These are phyloP conservation scores for Fusarium tricinctum DNA, from an alignment of 2,329 filamentous ascomycete genomes.

Conservation along the genomic window DNA sequence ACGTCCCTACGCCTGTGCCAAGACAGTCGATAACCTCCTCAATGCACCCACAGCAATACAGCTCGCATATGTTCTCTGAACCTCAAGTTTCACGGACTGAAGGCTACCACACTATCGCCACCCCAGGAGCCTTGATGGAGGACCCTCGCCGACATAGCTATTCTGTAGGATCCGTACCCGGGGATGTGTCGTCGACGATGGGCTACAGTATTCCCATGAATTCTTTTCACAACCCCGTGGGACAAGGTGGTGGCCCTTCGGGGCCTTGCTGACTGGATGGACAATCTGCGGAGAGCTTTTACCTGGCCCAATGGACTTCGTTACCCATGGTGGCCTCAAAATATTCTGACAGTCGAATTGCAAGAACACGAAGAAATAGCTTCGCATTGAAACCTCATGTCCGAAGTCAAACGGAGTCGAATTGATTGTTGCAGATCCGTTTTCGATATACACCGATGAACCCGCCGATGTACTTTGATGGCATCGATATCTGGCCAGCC, in stretches of 20 bases:
- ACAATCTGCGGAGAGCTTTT: slow-evolving; percentile 21
- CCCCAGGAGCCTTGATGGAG: slow-evolving; percentile 44
- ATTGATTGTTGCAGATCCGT: not conserved
- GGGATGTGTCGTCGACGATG: slow-evolving; percentile 43
- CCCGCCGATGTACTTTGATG: not conserved
- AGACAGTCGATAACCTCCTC: slow-evolving; percentile 44
- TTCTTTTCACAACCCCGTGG: slow-evolving; percentile 40
- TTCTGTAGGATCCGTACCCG: slow-evolving; percentile 40
- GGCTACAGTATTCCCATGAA: slow-evolving; percentile 48
- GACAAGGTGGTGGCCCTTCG: slow-evolving; percentile 37
- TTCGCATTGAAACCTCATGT: not conserved
- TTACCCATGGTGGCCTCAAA: slow-evolving; percentile 10
- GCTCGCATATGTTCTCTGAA: slow-evolving; percentile 40
- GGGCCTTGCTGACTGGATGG: slow-evolving; percentile 45
- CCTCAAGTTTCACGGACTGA: slow-evolving; percentile 43
- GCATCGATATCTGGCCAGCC: not conserved
- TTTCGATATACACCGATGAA: slow-evolving; percentile 2
- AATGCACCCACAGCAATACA: slow-evolving; percentile 45
- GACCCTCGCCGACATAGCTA: slow-evolving; percentile 48
- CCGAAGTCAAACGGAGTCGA: not conserved
- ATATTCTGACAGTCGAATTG: not conserved
- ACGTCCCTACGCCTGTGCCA: slow-evolving; percentile 41
- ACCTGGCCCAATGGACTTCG: slow-evolving; percentile 8
- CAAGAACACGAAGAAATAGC: not conserved
- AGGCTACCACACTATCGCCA: slow-evolving; percentile 38